Evolutionary conservation across 2,329 filamentous ascomycete species (phyloP).

Genomic region (Tricladium varicosporioides): DNA sequence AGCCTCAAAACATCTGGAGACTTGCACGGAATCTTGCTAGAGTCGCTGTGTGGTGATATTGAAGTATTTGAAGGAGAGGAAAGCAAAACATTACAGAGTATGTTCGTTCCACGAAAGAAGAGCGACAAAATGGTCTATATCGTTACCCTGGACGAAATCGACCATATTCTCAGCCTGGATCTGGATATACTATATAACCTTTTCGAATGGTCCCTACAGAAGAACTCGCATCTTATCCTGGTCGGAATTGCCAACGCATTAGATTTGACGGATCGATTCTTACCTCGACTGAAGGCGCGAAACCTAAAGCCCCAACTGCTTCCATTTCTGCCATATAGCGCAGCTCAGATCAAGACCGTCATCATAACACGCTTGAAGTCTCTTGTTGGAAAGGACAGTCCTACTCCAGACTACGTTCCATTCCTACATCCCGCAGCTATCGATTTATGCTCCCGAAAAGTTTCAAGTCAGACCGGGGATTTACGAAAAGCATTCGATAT

Average conservation of each 20-base stretch:
- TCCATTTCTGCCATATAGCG: constrained; percentile 90
- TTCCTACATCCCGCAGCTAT: constrained; percentile 94
- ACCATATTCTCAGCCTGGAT: constrained; percentile 86
- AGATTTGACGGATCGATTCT: constrained; percentile 90
- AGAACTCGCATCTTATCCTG: constrained; percentile 74
- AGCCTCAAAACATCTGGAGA: constrained; percentile 88
- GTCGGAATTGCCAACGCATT: constrained; percentile 95
- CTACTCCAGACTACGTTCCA: constrained; percentile 63
- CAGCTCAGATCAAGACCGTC: constrained; percentile 81
- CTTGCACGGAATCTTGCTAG: constrained; percentile 75
- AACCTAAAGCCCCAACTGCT: constrained; percentile 88
- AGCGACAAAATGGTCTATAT: constrained; percentile 59
- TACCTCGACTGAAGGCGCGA: constrained; percentile 88
- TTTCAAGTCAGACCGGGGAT: constrained; percentile 91
- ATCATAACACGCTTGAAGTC: constrained; percentile 80
- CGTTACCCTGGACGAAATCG: constrained; percentile 92
- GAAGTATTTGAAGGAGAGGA: constrained; percentile 65
- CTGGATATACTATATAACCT: constrained; percentile 85
- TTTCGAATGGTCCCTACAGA: constrained; percentile 94
- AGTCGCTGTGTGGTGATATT: constrained; percentile 60
- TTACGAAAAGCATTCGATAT: constrained; percentile 94
- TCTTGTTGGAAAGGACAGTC: constrained; percentile 58
- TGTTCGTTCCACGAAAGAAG: constrained; percentile 66
- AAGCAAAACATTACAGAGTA: constrained; percentile 62
- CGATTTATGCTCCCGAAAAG: constrained; percentile 90